phyloP scores from a whole-genome alignment of 331 rosid genomes.

The Dryas integrifolia region DNA sequence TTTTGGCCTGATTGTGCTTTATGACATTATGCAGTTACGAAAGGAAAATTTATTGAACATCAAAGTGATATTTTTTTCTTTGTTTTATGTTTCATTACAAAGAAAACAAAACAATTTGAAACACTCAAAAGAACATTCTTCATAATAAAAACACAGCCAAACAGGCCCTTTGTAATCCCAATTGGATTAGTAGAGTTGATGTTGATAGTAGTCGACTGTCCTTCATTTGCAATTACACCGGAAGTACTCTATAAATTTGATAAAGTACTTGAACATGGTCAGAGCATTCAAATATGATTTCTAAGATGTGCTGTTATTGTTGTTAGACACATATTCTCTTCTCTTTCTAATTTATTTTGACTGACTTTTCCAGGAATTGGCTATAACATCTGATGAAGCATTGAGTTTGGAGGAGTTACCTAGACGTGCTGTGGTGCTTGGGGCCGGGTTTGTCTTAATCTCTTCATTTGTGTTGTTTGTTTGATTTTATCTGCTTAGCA shows the following conservation, averaged over 20 bases:
- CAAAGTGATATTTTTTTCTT: neutral
- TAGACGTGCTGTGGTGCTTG: slow-evolving; percentile 77
- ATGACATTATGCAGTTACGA: slow-evolving; percentile 1
- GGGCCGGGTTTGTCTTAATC: slow-evolving; percentile 76
- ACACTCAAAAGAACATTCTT: neutral
- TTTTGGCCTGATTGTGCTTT: neutral
- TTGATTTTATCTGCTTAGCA: slow-evolving; percentile 13
- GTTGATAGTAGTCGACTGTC: neutral
- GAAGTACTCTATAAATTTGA: neutral
- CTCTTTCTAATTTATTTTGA: slow-evolving; percentile 11
- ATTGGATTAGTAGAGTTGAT: neutral
- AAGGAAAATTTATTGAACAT: neutral
- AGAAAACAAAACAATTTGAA: neutral
- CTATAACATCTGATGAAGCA: slow-evolving; percentile 95
- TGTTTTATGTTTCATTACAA: neutral
- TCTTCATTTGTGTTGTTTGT: slow-evolving; percentile 17
- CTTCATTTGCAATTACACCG: neutral
- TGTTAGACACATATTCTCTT: neutral
- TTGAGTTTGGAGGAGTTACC: slow-evolving; percentile 92
- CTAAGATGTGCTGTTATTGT: slow-evolving; percentile 10
- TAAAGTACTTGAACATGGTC: neutral
- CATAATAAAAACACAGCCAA: neutral
- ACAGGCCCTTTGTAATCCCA: neutral
- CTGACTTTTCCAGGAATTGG: slow-evolving; percentile 59
- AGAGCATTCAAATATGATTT: neutral